phyloP scores from a whole-genome alignment of 1,284 basidiomycete genomes.

The Ustilago lituana region DNA sequence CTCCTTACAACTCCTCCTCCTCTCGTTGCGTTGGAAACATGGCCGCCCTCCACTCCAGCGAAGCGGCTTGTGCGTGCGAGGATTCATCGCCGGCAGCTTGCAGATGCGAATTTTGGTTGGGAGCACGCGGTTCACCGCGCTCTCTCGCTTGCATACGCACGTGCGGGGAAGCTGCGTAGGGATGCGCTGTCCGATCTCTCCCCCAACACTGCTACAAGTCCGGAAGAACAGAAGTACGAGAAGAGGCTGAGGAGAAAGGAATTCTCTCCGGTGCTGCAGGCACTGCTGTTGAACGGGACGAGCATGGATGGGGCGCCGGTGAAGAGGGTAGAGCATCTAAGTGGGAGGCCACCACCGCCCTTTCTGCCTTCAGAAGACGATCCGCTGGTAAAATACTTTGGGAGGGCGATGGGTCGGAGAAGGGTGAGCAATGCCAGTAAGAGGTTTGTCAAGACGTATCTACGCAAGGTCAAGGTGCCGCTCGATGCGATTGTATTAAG shows the following conservation, averaged over 20 bases:
- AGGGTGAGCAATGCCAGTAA: constrained; percentile 16
- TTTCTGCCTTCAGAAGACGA: constrained; percentile 29
- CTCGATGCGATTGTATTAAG: constrained; percentile 15
- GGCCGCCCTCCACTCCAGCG: constrained; percentile 5
- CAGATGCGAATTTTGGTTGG: constrained; percentile 45
- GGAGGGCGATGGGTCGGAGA: constrained; percentile 7
- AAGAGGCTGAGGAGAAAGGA: constrained; percentile 3
- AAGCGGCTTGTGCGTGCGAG: constrained; percentile 17
- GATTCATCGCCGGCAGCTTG: constrained; percentile 34
- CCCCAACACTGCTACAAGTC: not conserved
- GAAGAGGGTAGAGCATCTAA: constrained; percentile 10
- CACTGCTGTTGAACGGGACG: constrained; percentile 8
- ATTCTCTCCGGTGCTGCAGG: constrained; percentile 4
- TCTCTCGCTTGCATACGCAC: constrained; percentile 30
- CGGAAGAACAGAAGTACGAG: not conserved
- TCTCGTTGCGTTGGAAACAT: not conserved
- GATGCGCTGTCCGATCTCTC: constrained; percentile 28
- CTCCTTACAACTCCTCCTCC: constrained; percentile 7
- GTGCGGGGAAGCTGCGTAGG: constrained; percentile 28
- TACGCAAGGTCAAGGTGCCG: constrained; percentile 27
- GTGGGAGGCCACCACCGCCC: constrained; percentile 25
- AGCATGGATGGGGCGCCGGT: constrained; percentile 31
- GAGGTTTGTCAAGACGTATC: constrained; percentile 13
- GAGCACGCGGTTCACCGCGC: constrained; percentile 30
- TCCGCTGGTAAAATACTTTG: constrained; percentile 19